These are phyloP conservation scores for Comarum palustre DNA, from an alignment of 306 rosid species.

Conservation along the genomic window DNA sequence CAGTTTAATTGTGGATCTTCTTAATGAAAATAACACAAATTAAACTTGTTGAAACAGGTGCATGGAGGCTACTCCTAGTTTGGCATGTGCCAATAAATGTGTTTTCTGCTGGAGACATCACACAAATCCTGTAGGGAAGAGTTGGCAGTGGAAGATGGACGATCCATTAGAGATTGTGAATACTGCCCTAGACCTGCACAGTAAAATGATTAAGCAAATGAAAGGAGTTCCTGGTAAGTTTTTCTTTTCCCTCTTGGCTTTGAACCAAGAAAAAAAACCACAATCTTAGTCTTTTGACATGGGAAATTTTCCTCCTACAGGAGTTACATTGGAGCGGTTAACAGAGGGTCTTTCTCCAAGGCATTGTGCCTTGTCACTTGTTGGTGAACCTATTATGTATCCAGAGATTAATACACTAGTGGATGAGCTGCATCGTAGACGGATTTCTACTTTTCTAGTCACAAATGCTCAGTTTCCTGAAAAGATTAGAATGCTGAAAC, in stretches of 20 bases:
- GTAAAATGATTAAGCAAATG: conserved; percentile 94
- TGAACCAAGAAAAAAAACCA: background rate
- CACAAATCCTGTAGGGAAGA: conserved; percentile 95
- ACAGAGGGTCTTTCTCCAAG: conserved; percentile 84
- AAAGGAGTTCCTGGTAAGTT: conserved; percentile 96
- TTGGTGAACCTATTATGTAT: conserved; percentile 98
- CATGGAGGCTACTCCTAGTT: conserved; percentile 99
- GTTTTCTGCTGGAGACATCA: conserved; percentile 99
- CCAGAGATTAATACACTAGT: conserved; percentile 88
- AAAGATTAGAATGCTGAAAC: conserved; percentile 63
- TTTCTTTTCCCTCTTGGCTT: background rate
- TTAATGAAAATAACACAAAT: background rate
- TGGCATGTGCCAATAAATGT: conserved; percentile 98
- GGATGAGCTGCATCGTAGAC: conserved; percentile 78
- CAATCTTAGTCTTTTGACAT: conserved; percentile 1
- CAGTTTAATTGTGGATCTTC: conserved; percentile 6
- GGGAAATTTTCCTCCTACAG: conserved; percentile 37
- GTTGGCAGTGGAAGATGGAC: conserved; percentile 99
- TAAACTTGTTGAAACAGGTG: conserved; percentile 55
- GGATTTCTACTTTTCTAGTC: conserved; percentile 88
- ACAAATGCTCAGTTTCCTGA: conserved; percentile 99
- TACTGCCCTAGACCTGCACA: conserved; percentile 73
- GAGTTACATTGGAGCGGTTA: conserved; percentile 84
- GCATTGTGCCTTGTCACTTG: conserved; percentile 98
- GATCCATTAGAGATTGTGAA: conserved; percentile 84